Conservation (phyloP, 164 flowering plant species). For the Umbilicus rupestris region DNA sequence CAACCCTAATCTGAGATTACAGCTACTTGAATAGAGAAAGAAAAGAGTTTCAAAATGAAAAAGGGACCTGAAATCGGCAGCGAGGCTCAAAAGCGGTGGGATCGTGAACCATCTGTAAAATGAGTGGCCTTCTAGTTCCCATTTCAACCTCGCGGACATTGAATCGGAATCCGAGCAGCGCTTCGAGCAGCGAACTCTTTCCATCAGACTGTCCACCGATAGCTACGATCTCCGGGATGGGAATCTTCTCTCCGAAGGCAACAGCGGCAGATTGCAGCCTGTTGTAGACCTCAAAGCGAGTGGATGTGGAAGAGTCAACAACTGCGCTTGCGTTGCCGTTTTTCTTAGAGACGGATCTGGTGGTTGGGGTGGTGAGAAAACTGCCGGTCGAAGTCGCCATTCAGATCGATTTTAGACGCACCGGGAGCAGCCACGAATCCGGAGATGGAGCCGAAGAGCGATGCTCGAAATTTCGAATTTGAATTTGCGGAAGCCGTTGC, state of each 20-base stretch:
- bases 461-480: neutral
- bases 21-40: neutral
- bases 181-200: slow-evolving; percentile 94
- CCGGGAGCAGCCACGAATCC: too few species aligned
- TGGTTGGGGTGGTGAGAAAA: slow-evolving; percentile 32
- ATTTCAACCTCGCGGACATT: slow-evolving; percentile 96
- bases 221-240: slow-evolving; percentile 95
- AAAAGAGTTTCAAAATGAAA: neutral
- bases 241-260: slow-evolving; percentile 94
- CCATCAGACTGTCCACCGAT: slow-evolving; percentile 98
- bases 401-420: neutral
- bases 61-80: slow-evolving; percentile 78
- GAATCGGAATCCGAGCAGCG: slow-evolving; percentile 89
- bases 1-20: slow-evolving; percentile 10
- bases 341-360: slow-evolving; percentile 14
- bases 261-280: slow-evolving; percentile 91
- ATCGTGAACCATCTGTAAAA: slow-evolving; percentile 94
- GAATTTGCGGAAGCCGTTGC: neutral
- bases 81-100: slow-evolving; percentile 77
- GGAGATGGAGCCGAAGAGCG: neutral
- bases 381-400: slow-evolving; percentile 9
- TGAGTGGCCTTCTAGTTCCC: slow-evolving; percentile 93
- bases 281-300: slow-evolving; percentile 92
- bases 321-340: slow-evolving; percentile 7
- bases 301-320: slow-evolving; percentile 9